phyloP scores from a whole-genome alignment of 2,329 filamentous ascomycete genomes.

The Phaeophleospora eucalypticola region DNA sequence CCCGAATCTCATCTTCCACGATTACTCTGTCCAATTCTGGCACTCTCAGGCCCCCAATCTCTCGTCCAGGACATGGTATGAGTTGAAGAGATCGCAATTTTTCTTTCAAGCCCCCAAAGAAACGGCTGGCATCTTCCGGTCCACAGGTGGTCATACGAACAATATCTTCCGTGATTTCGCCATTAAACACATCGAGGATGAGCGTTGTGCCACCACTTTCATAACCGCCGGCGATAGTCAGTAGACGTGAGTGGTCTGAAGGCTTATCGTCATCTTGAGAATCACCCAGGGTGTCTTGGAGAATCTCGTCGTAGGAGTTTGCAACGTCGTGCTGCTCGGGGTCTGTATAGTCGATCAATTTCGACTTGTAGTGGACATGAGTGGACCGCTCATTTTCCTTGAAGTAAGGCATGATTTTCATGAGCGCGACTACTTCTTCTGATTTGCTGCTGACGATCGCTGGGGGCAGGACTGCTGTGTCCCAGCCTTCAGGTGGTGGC shows the following conservation, averaged over 20 bases:
- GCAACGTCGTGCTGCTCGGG: background rate
- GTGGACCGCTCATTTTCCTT: constrained; percentile 1
- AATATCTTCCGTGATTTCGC: no score
- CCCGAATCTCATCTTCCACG: no score
- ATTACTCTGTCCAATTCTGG: no score
- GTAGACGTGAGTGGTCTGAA: background rate
- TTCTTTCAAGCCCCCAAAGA: no score
- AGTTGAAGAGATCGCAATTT: no score
- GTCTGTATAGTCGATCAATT: background rate
- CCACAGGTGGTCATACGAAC: no score
- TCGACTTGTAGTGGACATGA: constrained; percentile 5
- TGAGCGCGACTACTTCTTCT: background rate
- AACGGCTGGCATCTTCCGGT: no score
- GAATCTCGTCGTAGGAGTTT: background rate
- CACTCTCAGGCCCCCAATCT: no score
- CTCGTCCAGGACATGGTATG: no score
- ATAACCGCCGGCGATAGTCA: constrained; percentile 1
- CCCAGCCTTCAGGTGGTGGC: constrained; percentile 1
- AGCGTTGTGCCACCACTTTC: no score
- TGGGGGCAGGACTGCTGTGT: background rate
- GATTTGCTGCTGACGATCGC: background rate
- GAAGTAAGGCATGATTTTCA: constrained; percentile 3
- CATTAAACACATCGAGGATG: no score
- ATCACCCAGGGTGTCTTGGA: background rate
- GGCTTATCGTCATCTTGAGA: background rate